Base-by-base conservation (phyloP, 2,329 filamentous ascomycete genomes). In the Colletotrichum acutatum region DNA sequence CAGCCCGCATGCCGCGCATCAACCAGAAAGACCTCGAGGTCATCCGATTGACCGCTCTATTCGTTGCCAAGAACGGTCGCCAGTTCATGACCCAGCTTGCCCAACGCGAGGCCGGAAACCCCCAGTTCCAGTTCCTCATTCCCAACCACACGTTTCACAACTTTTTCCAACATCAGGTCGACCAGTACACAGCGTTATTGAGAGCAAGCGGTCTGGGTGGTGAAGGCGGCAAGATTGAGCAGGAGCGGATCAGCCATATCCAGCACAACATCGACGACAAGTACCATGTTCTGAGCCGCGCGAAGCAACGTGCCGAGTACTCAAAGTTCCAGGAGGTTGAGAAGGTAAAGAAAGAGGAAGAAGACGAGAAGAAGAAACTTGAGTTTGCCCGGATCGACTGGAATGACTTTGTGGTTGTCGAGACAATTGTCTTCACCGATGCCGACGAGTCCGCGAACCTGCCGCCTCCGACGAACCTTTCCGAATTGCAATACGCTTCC, bases 131-230 rank as follows among this genome's bases (percentile, higher is more conserved):
- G 83, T 99, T 99, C 80, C 87, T 99, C 66, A 92, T 96, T 66
- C 95, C 95, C 19, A 97, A 98, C 79, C 97, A 99, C 86, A 98
- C 94, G 79, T 92, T 98, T 75, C 95, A 98, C 85, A 95, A 96
- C 81, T 98, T 97, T 85, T 98, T 98, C 83, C 94, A 95, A 77
- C 91, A 95, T 75, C 88, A 98, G 72, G 92, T 98, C 73, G 96
- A 98, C 77, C 97, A 99, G 81, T 98, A 98, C 82, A 93, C 93
- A n/a, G 88, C 92, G 64, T 85, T 98, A 34, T 80, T 98, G 68
- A 90, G 91, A 68, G 89, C 90, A 8, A 89, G 91, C 68, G 92
- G 91, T 0, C 87, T 92, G 8, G 90, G 93, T 76, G 92, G 92
- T 53, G 86, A 89, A 74, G 88, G 87, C 12, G 91, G 92, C 30